Conservation (phyloP, 73 alveolate species). For the Loxodes magnus region DNA sequence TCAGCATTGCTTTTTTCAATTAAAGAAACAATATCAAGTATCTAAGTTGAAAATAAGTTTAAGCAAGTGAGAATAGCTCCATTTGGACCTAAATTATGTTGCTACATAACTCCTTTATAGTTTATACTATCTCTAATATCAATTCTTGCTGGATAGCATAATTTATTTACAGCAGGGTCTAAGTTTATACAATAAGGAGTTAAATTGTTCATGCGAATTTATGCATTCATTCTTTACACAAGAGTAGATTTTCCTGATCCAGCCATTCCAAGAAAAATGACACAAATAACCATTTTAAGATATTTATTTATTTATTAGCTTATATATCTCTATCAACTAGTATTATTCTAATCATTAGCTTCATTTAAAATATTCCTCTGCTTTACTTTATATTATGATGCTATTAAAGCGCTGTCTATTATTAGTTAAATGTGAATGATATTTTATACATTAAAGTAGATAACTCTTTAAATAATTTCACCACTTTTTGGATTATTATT, state of each 20-base stretch:
- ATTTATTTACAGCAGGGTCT: conserved; percentile 90
- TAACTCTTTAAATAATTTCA: no score
- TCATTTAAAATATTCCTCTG: no score
- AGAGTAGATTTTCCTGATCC: conserved; percentile 87
- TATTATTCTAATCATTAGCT: no score
- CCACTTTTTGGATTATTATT: no score
- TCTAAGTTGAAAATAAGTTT: conserved; percentile 81
- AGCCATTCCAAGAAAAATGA: conserved; percentile 82
- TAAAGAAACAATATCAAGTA: conserved; percentile 45
- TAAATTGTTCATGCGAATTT: neutral
- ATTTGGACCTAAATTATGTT: conserved; percentile 87
- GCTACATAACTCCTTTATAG: conserved; percentile 81
- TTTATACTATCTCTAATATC: conserved; percentile 87
- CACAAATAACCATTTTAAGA: no score
- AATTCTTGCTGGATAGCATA: conserved; percentile 74
- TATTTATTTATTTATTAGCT: no score
- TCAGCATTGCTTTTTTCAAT: conserved; percentile 18
- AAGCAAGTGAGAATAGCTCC: conserved; percentile 94
- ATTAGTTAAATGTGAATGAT: no score
- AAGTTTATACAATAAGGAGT: conserved; percentile 60
- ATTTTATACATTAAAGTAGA: no score
- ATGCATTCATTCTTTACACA: conserved; percentile 28
- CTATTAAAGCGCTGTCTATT: no score
- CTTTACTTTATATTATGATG: no score
- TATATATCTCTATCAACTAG: no score